Evolutionary conservation across 176 grass and related monocot genomes (phyloP).

Genomic region (Otatea glauca): DNA sequence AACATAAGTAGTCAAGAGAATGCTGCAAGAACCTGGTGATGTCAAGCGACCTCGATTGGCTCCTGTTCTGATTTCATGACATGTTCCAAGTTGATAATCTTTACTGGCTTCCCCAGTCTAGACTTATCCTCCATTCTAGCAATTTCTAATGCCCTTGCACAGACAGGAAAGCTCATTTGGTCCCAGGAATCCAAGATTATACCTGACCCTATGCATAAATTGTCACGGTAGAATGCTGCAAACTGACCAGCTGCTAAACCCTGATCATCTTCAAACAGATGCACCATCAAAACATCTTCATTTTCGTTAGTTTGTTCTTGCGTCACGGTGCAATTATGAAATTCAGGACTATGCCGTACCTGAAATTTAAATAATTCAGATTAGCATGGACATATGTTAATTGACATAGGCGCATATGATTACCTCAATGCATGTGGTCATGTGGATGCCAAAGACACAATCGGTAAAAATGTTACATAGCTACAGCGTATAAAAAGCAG

Average conservation of each 20-base stretch:
- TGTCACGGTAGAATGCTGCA: slow-evolving; percentile 73
- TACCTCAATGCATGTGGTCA: not conserved
- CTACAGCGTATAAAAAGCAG: not conserved
- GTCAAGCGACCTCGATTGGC: slow-evolving; percentile 39
- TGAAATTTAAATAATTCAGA: slow-evolving; percentile 28
- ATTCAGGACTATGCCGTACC: slow-evolving; percentile 80
- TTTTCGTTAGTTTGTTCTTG: slow-evolving; percentile 42
- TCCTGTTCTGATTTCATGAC: slow-evolving; percentile 19
- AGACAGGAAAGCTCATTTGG: slow-evolving; percentile 71
- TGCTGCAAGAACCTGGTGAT: not conserved
- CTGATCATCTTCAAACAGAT: slow-evolving; percentile 82
- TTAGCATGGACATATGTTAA: not conserved
- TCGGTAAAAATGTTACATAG: not conserved
- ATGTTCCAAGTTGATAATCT: slow-evolving; percentile 78
- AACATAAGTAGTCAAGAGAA: not conserved
- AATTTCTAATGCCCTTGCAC: slow-evolving; percentile 71
- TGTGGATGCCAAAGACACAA: not conserved
- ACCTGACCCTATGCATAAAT: slow-evolving; percentile 74
- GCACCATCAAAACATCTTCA: slow-evolving; percentile 59
- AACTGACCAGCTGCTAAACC: slow-evolving; percentile 92
- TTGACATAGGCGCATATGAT: not conserved
- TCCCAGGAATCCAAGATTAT: slow-evolving; percentile 83
- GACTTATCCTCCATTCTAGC: slow-evolving; percentile 81
- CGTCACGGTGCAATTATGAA: slow-evolving; percentile 70
- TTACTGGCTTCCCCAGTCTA: slow-evolving; percentile 80